A percentile compares a stretch with the other conserved stretches of the same genome.
Conservation (phyloP, 441 rosid genomes). For the Gossypium laxum region DNA sequence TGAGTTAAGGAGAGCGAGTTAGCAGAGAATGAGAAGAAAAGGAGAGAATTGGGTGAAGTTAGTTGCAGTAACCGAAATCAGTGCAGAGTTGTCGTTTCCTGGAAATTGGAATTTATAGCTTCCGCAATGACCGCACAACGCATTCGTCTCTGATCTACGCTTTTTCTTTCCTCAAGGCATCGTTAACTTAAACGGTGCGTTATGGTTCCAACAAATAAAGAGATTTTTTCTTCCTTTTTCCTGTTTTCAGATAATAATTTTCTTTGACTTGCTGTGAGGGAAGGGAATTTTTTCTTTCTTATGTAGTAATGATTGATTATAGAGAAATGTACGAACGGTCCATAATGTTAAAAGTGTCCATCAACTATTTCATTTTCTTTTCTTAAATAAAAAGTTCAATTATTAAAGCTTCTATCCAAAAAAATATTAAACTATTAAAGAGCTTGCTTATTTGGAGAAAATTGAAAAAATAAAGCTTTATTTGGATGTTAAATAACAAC, state of each 20-base stretch:
- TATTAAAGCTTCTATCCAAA: not conserved
- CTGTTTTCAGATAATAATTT: not conserved
- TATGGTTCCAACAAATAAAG: not conserved
- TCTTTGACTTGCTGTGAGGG: not conserved
- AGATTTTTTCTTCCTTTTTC: not conserved
- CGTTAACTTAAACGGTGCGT: not conserved
- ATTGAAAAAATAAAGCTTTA: not conserved
- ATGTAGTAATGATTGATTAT: not conserved
- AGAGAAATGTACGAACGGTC: not conserved
- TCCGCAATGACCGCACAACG: constrained; percentile 16
- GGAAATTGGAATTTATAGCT: not conserved
- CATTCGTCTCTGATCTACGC: not conserved
- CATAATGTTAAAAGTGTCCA: not conserved
- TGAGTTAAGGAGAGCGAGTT: not conserved
- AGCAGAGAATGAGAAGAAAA: not conserved
- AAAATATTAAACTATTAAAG: not conserved
- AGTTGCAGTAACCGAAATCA: not conserved
- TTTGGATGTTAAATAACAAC: not conserved
- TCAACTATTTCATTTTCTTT: not conserved
- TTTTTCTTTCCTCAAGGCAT: not conserved
- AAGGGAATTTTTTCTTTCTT: not conserved
- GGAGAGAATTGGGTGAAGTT: not conserved
- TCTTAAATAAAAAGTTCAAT: not conserved
- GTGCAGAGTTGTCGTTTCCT: constrained; percentile 17
- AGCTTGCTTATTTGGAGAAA: not conserved